phyloP scores from a whole-genome alignment of 768 basidiomycete genomes.

The Boletus rufocinnamomeus region DNA sequence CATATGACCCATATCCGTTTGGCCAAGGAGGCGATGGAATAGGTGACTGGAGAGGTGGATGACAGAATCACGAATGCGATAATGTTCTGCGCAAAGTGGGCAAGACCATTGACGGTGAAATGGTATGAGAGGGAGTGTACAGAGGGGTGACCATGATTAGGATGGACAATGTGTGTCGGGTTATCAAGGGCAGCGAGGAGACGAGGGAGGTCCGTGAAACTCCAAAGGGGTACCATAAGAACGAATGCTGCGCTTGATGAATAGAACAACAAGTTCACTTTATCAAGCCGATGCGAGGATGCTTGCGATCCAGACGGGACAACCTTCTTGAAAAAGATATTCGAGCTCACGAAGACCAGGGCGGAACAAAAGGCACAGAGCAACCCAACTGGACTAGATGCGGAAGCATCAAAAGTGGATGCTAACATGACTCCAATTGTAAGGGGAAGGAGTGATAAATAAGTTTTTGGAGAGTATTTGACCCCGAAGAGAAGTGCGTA shows the following conservation, averaged over 20 bases:
- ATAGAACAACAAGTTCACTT: conserved; percentile 93
- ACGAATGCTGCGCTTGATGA: conserved; percentile 93
- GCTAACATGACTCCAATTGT: conserved; percentile 98
- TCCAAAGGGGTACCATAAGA: conserved; percentile 96
- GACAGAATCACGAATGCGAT: conserved; percentile 97
- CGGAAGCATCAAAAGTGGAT: conserved; percentile 89
- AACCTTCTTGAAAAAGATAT: conserved; percentile 99
- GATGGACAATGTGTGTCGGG: conserved; percentile 46
- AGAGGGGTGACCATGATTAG: conserved; percentile 45
- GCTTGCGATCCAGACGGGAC: conserved; percentile 66
- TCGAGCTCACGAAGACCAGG: conserved; percentile 94
- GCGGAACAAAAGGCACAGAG: conserved; percentile 97
- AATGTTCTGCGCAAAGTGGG: conserved; percentile 96
- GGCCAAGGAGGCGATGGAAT: conserved; percentile 96
- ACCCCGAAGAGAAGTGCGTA: conserved; percentile 94
- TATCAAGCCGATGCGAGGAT: conserved; percentile 83
- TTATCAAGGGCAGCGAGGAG: conserved; percentile 51
- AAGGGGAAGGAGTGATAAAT: conserved; percentile 90
- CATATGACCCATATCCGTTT: conserved; percentile 99
- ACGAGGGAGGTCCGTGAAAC: conserved; percentile 80
- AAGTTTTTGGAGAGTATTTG: conserved; percentile 89
- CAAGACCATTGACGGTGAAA: conserved; percentile 91
- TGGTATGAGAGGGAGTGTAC: conserved; percentile 74
- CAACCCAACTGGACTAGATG: conserved; percentile 83
- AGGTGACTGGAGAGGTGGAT: conserved; percentile 96